Evolutionary conservation across 1,139 yeast genomes (phyloP), one percentile per base, ranked within the genome.

Genomic region (Suhomyces terraborum): DNA sequence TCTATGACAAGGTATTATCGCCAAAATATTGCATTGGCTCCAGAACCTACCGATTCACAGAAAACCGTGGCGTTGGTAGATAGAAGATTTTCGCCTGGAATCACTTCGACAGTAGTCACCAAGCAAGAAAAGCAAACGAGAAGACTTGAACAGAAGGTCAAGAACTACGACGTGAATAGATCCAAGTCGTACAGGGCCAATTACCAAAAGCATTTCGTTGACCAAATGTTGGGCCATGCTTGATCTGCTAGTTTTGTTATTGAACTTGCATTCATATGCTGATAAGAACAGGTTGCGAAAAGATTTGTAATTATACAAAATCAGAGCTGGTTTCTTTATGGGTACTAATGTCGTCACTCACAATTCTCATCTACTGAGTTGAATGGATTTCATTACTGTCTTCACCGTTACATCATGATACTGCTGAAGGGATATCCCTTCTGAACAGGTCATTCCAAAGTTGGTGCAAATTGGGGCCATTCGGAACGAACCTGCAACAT

Each of bases 1-100:
- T 57, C 74, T 2, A 66, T 73, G 70, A 55, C 62, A n/a, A 59
- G 72, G 32, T 69, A 70, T 43, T 67, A 70, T 42, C 71, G 73
- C 38, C 79, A 69, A 47, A 68, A 63, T 37, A 53, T 66, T 18
- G 55, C 61, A 0, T 38, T 53, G 12, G 66, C 69, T 3, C 41
- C 56, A 6, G 63, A 53, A 9, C 40, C 54, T 8, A 39, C 38
- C 3, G 75, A 69, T 9, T 58, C 67, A 0, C 57, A 54, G 29
- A 64, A 51, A 36, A 67, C 76, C 0, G 66, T 69, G 20, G 71
- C 73, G 0, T 45, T 71, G 31, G 70, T 62, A 2, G 77, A 72
- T 47, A 53, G 75, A 35, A 55, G 77, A 37, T 61, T 55, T 44
- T 67, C 75, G 0, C 71, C 77, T 1, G 77, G 77, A 1, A 51